These are phyloP conservation scores for Trichoderma breve DNA, from an alignment of 2,329 filamentous ascomycete genomes.

Conservation along the genomic window DNA sequence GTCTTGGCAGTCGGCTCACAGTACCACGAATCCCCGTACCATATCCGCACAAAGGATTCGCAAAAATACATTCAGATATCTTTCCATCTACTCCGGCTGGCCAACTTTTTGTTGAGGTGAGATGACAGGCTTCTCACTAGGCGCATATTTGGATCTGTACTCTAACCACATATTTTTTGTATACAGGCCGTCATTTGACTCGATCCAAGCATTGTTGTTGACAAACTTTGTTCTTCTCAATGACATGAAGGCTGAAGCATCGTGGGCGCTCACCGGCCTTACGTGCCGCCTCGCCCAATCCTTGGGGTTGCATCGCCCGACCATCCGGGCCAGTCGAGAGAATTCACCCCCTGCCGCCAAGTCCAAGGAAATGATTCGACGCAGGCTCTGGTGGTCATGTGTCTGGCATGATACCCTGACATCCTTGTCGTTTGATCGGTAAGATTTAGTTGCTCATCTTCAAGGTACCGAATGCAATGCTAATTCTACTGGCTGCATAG, in stretches of 20 bases:
- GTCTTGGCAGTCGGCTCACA: constrained; percentile 65
- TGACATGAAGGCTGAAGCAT: constrained; percentile 68
- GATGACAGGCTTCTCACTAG: constrained; percentile 5
- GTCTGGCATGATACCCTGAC: constrained; percentile 67
- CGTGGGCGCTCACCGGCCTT: constrained; percentile 63
- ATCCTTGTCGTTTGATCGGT: constrained; percentile 65
- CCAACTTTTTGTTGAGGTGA: constrained; percentile 61
- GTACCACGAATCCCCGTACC: constrained; percentile 64
- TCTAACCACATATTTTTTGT: constrained; percentile 12
- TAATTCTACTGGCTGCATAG: constrained; percentile 32
- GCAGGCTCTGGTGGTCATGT: constrained; percentile 63
- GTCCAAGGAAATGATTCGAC: constrained; percentile 54
- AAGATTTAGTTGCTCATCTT: constrained; percentile 23
- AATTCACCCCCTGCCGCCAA: constrained; percentile 42
- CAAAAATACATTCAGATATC: constrained; percentile 63
- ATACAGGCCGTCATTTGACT: constrained; percentile 59
- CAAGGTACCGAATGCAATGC: neutral
- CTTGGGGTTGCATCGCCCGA: constrained; percentile 56
- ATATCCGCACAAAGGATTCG: constrained; percentile 57
- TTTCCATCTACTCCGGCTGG: constrained; percentile 62
- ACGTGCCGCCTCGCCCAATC: constrained; percentile 66
- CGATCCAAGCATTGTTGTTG: constrained; percentile 62
- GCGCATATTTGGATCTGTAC: neutral
- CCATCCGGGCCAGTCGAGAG: constrained; percentile 46
- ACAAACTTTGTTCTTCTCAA: constrained; percentile 64